Evolutionary conservation across 2,329 filamentous ascomycete genomes (phyloP), one percentile per base, ranked within the genome.

Genomic region (Sarocladium oryzae): DNA sequence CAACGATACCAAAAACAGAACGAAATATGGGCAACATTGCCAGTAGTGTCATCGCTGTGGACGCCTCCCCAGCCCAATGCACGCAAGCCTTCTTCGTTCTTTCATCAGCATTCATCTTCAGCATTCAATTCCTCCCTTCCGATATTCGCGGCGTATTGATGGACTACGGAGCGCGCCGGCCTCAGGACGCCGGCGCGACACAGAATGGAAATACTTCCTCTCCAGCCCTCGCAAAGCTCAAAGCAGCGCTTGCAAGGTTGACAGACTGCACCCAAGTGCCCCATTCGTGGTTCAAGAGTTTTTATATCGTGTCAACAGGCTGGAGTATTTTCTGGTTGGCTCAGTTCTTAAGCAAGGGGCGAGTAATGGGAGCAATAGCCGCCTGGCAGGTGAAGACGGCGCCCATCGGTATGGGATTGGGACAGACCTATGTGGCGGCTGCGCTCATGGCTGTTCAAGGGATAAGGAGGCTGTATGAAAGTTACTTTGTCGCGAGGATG

Each of bases 261-360:
- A 58, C 61, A 20, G 54, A 61, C 37, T 56, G 56, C 49, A 69
- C 69, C 57, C 79, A 81, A 63, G 85, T 96, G 32, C 90, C 92
- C 20, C 93, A 97, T 69, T 79, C 79, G 55, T 97, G 88, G 84
- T 97, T 97, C 67, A 78, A 77, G 38, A 87, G 93, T 59, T 97
- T 96, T 70, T 97, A 99, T 66, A 63, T 87, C 50, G 65, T 83
- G 32, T 92, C 88, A 3, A 69, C 90, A 4, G 63, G 72, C 2
- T 83, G 81, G 53, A 91, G 88, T 0, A 60, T 81, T 4, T 86
- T 91, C 65, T 96, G 91, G 89, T 79, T 76, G 0, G 66, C 69
- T 57, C 85, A 91, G 65, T 78, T 86, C 51, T 56, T 79, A 21
- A 68, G 61, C 23, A 66, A 71, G 54, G 86, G 87, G 1, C 55